Evolutionary conservation across 805 yeast genomes (phyloP).

Genomic region (Danielia reshetovae): DNA sequence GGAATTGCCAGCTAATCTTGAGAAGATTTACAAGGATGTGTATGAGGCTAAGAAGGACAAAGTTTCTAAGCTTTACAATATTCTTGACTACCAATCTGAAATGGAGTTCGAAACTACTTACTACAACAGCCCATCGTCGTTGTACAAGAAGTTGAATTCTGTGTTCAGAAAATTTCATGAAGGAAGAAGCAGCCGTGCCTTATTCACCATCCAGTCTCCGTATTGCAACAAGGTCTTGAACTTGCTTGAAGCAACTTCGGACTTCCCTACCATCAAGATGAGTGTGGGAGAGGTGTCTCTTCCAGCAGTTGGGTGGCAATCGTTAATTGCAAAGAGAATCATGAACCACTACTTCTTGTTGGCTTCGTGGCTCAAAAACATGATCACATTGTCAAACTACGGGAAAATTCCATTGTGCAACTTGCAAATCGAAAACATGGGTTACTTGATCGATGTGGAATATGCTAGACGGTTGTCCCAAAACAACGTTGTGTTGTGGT

Average conservation of each 20-base stretch:
- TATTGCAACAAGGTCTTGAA: conserved; percentile 44
- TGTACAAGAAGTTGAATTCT: conserved; percentile 57
- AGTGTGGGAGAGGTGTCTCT: conserved; percentile 53
- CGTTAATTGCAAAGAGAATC: conserved; percentile 57
- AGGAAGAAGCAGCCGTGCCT: conserved; percentile 54
- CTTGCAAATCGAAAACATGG: conserved; percentile 69
- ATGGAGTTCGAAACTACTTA: conserved; percentile 53
- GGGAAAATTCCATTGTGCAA: conserved; percentile 86
- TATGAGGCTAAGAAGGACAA: conserved; percentile 45
- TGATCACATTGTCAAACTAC: conserved; percentile 62
- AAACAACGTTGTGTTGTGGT: conserved; percentile 79
- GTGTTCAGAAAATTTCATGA: conserved; percentile 55
- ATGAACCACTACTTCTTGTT: conserved; percentile 69
- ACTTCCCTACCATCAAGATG: conserved; percentile 63
- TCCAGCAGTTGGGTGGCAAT: conserved; percentile 83
- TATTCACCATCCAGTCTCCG: conserved; percentile 75
- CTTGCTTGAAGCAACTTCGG: conserved; percentile 43
- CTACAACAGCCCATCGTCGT: conserved; percentile 49
- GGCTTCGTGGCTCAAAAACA: conserved; percentile 66
- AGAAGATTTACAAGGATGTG: conserved; percentile 52
- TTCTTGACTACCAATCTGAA: conserved; percentile 50
- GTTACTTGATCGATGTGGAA: conserved; percentile 76
- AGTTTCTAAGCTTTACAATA: conserved; percentile 37
- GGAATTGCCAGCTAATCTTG: conserved; percentile 53
- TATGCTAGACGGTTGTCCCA: conserved; percentile 74